phyloP scores from a whole-genome alignment of 1,284 basidiomycete species.

The Trichosporon faecale region DNA sequence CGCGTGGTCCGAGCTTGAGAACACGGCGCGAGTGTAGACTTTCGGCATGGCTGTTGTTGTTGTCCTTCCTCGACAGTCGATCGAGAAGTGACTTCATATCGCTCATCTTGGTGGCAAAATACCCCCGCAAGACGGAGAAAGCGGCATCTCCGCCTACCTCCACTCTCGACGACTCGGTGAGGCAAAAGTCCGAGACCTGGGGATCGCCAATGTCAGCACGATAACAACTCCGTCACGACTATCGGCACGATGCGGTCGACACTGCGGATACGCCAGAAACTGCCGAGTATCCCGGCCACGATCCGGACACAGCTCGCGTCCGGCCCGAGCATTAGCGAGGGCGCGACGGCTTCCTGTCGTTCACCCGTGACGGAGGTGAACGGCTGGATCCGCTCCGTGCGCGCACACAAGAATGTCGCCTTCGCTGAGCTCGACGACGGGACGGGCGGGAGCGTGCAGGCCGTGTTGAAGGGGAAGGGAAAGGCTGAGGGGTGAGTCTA shows the following conservation, averaged over 20 bases:
- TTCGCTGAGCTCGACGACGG: constrained; percentile 84
- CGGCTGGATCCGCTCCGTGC: constrained; percentile 80
- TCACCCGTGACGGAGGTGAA: constrained; percentile 38
- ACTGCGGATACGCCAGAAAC: background rate
- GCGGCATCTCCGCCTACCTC: background rate
- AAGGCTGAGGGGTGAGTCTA: constrained; percentile 39
- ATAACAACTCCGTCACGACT: background rate
- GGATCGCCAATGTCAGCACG: background rate
- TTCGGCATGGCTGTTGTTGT: constrained; percentile 45
- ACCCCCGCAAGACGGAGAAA: background rate
- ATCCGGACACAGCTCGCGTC: background rate
- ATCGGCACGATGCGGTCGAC: background rate
- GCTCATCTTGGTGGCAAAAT: background rate
- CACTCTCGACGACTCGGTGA: background rate
- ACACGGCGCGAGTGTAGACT: constrained; percentile 46
- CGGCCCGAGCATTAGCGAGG: background rate
- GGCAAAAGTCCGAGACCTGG: background rate
- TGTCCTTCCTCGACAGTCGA: no score
- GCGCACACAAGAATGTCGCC: constrained; percentile 78
- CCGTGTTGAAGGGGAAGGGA: constrained; percentile 61
- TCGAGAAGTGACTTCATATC: no score
- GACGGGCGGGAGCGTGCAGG: constrained; percentile 69
- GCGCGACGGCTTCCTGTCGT: background rate
- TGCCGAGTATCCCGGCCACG: background rate
- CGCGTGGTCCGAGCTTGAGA: constrained; percentile 50